Base-by-base conservation (phyloP, 2,329 filamentous ascomycete species). In the Phaeophleospora eucalypticola region DNA sequence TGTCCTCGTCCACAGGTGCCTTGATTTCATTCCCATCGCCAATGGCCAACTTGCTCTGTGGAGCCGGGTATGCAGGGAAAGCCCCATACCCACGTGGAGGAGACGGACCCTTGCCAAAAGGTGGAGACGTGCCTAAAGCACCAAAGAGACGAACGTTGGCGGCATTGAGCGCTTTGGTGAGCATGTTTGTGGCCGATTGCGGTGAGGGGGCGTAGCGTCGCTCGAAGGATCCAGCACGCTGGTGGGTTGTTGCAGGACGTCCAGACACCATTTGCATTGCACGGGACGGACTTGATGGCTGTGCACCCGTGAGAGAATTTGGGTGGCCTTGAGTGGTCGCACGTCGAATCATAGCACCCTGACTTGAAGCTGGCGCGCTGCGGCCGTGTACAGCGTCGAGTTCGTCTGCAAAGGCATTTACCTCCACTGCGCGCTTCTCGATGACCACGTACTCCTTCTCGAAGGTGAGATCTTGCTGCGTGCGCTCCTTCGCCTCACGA, bases 331-430 rank as follows among this genome's bases (percentile, higher is more conserved):
- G 87, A 32, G 87, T 86, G 0, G 89, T 93, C 14, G 86, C 81
- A 56, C 89, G 81, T 46, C 89, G 84, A 36, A 84, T 72, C 62
- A 93, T 81, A 17, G 80, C 75, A 8, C 80, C 80, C 7, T 80
- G 71, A 52, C 82, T 78, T 4, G 58, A 48, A 15, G 56, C 51
- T 12, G 54, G 49, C 35, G 51, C 78, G 75, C 21, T 71, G 64
- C 80, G 77, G 17, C 83, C 70, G 41, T 82, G 82, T 39, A 86
- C 61, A 43, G 89, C 86, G 36, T 89, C 90, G 63, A 98, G 75
- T 68, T 97, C 91, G 67, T 98, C 93, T 17, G 93, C 93, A 61
- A 98, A 86, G 2, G 93, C 93, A 66, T 98, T 97, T 41, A 98
- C 91, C 67, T 97, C 91, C 9, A 98, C 90, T 16, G 89, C 86